These are phyloP conservation scores for Neopestalotiopsis rosae DNA, from an alignment of 2,329 filamentous ascomycete genomes.

Conservation along the genomic window DNA sequence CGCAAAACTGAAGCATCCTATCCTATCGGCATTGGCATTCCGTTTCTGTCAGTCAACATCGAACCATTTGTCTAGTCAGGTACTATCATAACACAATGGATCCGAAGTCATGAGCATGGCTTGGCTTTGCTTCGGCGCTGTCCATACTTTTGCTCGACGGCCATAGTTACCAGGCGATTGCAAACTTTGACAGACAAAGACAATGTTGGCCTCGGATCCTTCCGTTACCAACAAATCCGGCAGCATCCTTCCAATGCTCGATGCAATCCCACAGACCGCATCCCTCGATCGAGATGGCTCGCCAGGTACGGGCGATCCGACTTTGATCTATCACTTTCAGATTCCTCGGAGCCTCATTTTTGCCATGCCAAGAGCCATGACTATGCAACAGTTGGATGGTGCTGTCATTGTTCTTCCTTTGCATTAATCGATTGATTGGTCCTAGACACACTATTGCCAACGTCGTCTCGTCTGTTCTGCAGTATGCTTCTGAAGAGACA, in stretches of 20 bases:
- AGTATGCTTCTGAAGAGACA: constrained; percentile 10
- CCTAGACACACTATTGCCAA: neutral
- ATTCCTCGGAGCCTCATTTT: neutral
- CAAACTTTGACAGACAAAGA: neutral
- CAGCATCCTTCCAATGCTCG: neutral
- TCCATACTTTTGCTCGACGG: neutral
- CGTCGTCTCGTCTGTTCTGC: constrained; percentile 15
- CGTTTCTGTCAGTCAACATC: neutral
- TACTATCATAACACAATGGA: neutral
- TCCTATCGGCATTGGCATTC: neutral
- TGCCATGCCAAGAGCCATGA: neutral
- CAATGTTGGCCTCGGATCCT: neutral
- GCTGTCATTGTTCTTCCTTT: neutral
- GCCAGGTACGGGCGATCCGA: neutral
- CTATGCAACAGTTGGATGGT: neutral
- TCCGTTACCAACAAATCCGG: neutral
- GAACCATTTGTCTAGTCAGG: neutral
- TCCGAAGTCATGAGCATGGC: neutral
- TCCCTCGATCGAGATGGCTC: neutral
- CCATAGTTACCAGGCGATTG: neutral
- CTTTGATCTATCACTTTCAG: neutral
- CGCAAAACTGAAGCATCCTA: constrained; percentile 1
- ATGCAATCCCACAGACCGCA: neutral
- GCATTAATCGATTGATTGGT: neutral
- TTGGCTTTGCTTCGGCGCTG: neutral